Percentiles rank a stretch among this genome's conserved stretches.
These are phyloP conservation scores for Aristolochia fimbriata DNA, from an alignment of 164 flowering plant genomes.

Conservation along the genomic window DNA sequence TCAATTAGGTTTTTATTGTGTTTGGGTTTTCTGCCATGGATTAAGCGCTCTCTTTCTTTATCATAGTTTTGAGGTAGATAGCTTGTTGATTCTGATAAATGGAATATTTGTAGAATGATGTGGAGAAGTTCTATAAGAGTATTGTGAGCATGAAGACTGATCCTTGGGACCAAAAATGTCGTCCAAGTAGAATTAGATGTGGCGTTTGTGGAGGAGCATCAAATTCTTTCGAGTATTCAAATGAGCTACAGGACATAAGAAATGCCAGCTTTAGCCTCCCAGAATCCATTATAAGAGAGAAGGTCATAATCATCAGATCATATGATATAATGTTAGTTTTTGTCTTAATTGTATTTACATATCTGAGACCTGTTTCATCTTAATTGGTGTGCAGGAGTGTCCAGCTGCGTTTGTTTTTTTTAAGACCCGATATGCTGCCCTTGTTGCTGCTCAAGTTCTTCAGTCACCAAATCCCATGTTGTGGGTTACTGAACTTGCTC, in stretches of 20 bases:
- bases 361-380: neutral
- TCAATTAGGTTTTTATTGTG: too few species aligned
- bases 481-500: constrained; percentile 91
- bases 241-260: constrained; percentile 21
- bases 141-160: constrained; percentile 17
- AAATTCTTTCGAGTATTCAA: constrained; percentile 37
- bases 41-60: too few species aligned
- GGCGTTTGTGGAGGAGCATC: constrained; percentile 43
- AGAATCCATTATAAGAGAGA: constrained; percentile 19
- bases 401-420: constrained; percentile 88
- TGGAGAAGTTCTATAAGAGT: constrained; percentile 44
- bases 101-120: constrained; percentile 37
- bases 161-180: constrained; percentile 19
- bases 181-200: constrained; percentile 29
- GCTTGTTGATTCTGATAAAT: neutral
- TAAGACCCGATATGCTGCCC: constrained; percentile 77
- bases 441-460: constrained; percentile 54
- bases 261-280: constrained; percentile 14
- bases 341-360: neutral
- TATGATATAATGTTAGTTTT: neutral
- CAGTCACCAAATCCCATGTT: constrained; percentile 84
- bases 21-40: too few species aligned
- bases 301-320: constrained; percentile 24
- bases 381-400: constrained; percentile 50
- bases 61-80: neutral